Evolutionary conservation across 2,329 filamentous ascomycete genomes (phyloP).

Genomic region (Raffaelea albimanens): DNA sequence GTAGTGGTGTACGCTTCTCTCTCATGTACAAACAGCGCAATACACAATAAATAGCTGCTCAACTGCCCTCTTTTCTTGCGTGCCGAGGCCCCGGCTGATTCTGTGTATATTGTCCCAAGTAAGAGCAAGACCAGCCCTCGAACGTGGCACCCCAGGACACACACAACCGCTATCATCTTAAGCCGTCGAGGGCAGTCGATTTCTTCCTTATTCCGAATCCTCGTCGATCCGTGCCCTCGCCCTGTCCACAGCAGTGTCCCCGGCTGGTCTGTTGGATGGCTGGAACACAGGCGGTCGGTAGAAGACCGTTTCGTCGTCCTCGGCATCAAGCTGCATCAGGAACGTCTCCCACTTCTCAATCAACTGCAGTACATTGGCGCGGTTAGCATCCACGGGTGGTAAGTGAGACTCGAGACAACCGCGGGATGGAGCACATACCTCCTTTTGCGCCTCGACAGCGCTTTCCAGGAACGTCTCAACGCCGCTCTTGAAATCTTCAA

Average conservation of each 20-base stretch:
- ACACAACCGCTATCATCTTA: no score
- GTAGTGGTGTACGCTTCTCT: not conserved
- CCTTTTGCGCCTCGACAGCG: constrained; percentile 95
- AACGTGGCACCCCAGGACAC: no score
- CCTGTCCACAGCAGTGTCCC: constrained; percentile 51
- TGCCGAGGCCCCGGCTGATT: no score
- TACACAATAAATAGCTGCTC: not conserved
- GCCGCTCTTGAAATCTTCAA: constrained; percentile 97
- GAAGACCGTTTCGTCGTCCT: constrained; percentile 69
- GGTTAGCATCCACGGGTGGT: constrained; percentile 13
- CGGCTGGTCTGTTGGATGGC: constrained; percentile 30
- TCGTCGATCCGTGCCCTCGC: constrained; percentile 50
- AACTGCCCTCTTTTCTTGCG: not conserved
- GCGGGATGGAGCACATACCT: constrained; percentile 45
- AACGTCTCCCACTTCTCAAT: constrained; percentile 98
- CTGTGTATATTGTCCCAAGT: no score
- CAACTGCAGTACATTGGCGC: constrained; percentile 27
- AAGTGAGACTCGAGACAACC: not conserved
- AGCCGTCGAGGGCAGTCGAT: no score
- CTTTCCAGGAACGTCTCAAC: constrained; percentile 97
- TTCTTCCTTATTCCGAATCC: constrained; percentile 42
- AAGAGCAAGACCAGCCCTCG: no score
- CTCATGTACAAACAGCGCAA: constrained; percentile 17
- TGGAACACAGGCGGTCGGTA: constrained; percentile 55
- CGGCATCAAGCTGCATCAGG: constrained; percentile 87